Percentiles rank a stretch among this genome's conserved stretches.
Evolutionary conservation across 257 asterid species (phyloP).

Genomic region (Dorcoceras hygrometricum): DNA sequence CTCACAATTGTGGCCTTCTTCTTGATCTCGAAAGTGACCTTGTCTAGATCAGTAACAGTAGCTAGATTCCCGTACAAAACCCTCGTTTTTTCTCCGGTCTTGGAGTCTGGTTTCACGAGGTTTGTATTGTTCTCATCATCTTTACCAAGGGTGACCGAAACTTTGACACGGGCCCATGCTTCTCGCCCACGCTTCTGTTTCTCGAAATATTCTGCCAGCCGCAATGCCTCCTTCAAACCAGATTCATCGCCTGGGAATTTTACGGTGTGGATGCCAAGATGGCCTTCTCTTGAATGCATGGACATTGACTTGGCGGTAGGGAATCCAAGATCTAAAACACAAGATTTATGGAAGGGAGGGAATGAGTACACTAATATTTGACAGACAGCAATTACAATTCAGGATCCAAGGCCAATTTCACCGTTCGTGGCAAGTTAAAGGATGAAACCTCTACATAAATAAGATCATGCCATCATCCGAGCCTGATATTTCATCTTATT

Average conservation of each 20-base stretch:
- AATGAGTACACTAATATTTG: constrained; percentile 22
- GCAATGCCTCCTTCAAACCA: constrained; percentile 73
- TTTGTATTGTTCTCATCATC: constrained; percentile 78
- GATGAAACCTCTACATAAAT: neutral
- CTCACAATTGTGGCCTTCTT: constrained; percentile 71
- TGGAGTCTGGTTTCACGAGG: constrained; percentile 56
- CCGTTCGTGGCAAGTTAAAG: neutral
- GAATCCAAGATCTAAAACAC: constrained; percentile 68
- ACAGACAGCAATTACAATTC: neutral
- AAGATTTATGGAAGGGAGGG: constrained; percentile 26
- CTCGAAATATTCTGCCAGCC: constrained; percentile 59
- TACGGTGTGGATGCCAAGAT: constrained; percentile 66
- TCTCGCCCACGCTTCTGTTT: constrained; percentile 63
- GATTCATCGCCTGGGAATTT: constrained; percentile 64
- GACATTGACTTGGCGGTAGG: constrained; percentile 78
- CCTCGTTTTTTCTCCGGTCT: constrained; percentile 61
- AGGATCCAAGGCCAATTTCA: constrained; percentile 5
- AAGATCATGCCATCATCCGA: neutral
- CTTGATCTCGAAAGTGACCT: constrained; percentile 69
- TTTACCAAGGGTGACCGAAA: constrained; percentile 36
- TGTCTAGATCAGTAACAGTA: constrained; percentile 70
- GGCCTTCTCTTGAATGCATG: constrained; percentile 75
- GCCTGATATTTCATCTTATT: neutral
- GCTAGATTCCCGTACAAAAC: constrained; percentile 78
- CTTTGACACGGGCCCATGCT: constrained; percentile 66